A percentile compares a stretch with the other conserved stretches of the same genome.
Evolutionary conservation across 345 rosid species (phyloP).

Genomic region (Mangifera indica): DNA sequence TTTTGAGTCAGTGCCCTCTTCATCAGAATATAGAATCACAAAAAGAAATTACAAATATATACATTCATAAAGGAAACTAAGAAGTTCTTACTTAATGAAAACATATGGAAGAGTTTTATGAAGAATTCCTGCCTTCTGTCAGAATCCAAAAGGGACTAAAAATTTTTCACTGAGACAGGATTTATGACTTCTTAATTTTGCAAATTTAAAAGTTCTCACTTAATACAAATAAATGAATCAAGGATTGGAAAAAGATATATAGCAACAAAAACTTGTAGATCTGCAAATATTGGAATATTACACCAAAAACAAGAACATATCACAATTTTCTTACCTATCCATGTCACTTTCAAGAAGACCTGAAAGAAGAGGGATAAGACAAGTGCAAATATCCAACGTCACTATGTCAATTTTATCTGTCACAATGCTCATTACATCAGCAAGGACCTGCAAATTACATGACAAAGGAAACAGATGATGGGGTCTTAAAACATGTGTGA

Average conservation of each 20-base stretch:
- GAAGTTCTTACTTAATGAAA: neutral
- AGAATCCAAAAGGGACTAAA: too few relatives aligned
- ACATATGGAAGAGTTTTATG: too few relatives aligned
- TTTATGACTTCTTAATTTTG: too few relatives aligned
- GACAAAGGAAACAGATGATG: constrained; percentile 8
- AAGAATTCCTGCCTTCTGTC: too few relatives aligned
- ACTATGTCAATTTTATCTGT: constrained; percentile 67
- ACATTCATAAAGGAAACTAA: neutral
- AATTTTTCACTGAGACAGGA: too few relatives aligned
- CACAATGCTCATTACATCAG: constrained; percentile 71
- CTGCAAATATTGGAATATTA: neutral
- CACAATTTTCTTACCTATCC: constrained; percentile 63
- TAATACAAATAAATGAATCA: too few relatives aligned
- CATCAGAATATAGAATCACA: neutral
- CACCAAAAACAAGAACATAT: neutral
- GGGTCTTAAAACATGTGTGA: too few relatives aligned
- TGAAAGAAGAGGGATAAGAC: constrained; percentile 79
- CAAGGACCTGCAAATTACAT: constrained; percentile 61
- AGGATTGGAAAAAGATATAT: neutral
- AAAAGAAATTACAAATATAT: neutral
- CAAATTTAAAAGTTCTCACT: too few relatives aligned
- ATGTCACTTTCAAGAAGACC: constrained; percentile 74
- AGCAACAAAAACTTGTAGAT: neutral
- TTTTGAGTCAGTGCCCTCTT: neutral
- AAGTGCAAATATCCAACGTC: constrained; percentile 75